These are phyloP conservation scores for Aspergillus latus DNA, from an alignment of 2,329 filamentous ascomycete genomes.

Conservation along the genomic window DNA sequence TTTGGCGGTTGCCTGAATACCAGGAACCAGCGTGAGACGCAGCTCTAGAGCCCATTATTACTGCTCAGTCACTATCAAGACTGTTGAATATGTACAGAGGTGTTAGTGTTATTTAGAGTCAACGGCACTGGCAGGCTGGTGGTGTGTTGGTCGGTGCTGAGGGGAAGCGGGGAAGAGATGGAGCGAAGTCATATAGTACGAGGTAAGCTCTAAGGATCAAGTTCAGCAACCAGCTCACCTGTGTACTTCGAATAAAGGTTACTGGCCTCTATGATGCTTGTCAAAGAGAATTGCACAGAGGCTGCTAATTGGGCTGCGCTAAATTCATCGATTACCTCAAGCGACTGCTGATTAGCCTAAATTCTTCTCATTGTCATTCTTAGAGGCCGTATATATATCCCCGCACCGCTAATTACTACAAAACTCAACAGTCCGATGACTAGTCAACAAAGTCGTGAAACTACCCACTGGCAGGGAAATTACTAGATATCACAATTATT, in stretches of 20 bases:
- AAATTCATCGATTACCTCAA: no score
- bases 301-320: no score
- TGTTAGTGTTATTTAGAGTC: not conserved
- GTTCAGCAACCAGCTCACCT: not conserved
- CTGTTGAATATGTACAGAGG: not conserved
- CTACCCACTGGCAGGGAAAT: not conserved
- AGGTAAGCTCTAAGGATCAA: not conserved
- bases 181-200: constrained; percentile 22
- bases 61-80: not conserved
- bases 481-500: not conserved
- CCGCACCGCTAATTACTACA: constrained; percentile 4
- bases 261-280: not conserved
- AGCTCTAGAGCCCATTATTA: constrained; percentile 46
- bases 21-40: constrained; percentile 83
- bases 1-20: constrained; percentile 66
- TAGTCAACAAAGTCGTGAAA: not conserved
- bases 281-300: no score
- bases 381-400: constrained; percentile 14
- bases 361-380: no score
- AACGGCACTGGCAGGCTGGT: not conserved
- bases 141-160: constrained; percentile 3
- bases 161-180: constrained; percentile 28
- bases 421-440: not conserved
- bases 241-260: not conserved
- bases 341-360: no score